These are phyloP conservation scores for Neoboletus brunneissimus DNA, from an alignment of 768 basidiomycete species.

Conservation along the genomic window DNA sequence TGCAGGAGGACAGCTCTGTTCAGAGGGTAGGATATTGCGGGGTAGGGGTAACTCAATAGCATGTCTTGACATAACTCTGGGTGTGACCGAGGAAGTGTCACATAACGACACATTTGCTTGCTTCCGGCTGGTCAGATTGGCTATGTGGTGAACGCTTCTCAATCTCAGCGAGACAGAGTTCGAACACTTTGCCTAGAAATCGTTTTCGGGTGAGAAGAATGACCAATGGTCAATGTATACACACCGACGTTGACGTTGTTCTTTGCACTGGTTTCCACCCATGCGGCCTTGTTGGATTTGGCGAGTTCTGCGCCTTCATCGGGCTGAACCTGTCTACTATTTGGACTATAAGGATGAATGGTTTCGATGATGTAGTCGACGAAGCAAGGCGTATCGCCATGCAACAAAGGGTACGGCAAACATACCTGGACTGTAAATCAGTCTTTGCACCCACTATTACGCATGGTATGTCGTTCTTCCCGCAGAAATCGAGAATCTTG, in stretches of 20 bases:
- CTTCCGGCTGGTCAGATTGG: slow-evolving; percentile 41
- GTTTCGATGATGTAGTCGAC: slow-evolving; percentile 13
- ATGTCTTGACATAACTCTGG: slow-evolving; percentile 20
- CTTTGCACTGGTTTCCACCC: slow-evolving; percentile 89
- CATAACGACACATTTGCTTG: slow-evolving; percentile 54
- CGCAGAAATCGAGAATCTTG: slow-evolving; percentile 89
- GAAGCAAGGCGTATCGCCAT: slow-evolving; percentile 9
- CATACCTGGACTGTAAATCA: slow-evolving; percentile 75
- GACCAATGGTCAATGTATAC: slow-evolving; percentile 34
- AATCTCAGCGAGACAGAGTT: slow-evolving; percentile 79
- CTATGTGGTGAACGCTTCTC: slow-evolving; percentile 66
- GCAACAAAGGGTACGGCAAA: slow-evolving; percentile 16
- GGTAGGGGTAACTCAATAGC: slow-evolving; percentile 31
- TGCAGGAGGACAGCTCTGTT: slow-evolving; percentile 22
- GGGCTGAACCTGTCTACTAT: slow-evolving; percentile 68
- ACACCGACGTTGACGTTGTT: slow-evolving; percentile 82
- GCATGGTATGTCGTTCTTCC: slow-evolving; percentile 81
- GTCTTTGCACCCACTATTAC: slow-evolving; percentile 93
- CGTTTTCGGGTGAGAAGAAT: not conserved
- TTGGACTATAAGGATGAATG: slow-evolving; percentile 33
- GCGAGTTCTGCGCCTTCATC: slow-evolving; percentile 78
- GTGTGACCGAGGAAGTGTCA: slow-evolving; percentile 32
- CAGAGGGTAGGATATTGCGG: slow-evolving; percentile 31
- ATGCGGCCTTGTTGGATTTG: slow-evolving; percentile 67
- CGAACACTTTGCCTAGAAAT: slow-evolving; percentile 71